These are phyloP conservation scores for Venturia effusa DNA, from an alignment of 2,329 filamentous ascomycete species.

Conservation along the genomic window DNA sequence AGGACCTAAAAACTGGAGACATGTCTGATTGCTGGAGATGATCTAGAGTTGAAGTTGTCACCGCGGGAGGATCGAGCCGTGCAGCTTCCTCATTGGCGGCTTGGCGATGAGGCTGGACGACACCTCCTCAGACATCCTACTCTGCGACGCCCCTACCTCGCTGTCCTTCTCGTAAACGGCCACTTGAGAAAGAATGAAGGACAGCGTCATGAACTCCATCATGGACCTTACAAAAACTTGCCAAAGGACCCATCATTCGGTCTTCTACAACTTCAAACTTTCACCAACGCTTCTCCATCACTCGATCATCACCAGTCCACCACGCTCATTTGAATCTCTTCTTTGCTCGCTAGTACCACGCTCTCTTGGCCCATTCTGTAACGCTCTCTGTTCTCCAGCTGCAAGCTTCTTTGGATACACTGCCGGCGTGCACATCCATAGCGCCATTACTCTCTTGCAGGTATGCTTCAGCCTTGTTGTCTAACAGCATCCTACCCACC, in stretches of 20 bases:
- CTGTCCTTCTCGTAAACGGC: neutral
- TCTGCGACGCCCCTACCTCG: neutral
- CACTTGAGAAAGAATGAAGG: neutral
- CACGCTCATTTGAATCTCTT: conserved; percentile 10
- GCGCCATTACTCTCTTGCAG: conserved; percentile 6
- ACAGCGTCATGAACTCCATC: neutral
- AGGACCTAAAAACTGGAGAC: neutral
- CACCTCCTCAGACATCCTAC: neutral
- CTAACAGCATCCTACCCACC: neutral
- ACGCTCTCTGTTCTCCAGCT: neutral
- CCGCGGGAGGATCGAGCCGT: neutral
- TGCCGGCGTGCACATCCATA: conserved; percentile 9
- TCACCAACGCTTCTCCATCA: neutral
- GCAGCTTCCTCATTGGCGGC: neutral
- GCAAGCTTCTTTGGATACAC: conserved; percentile 11
- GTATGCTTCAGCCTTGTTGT: neutral
- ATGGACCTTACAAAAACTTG: neutral
- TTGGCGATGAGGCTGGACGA: neutral
- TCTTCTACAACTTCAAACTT: neutral
- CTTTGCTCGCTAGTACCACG: neutral
- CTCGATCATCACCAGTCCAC: conserved; percentile 8
- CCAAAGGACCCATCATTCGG: neutral
- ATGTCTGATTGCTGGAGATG: neutral
- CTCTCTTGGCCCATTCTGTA: conserved; percentile 7
- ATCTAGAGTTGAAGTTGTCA: neutral